Evolutionary conservation across 768 basidiomycete species (phyloP), one percentile per base, ranked within the genome.

Genomic region (Boletus subcaerulescens): DNA sequence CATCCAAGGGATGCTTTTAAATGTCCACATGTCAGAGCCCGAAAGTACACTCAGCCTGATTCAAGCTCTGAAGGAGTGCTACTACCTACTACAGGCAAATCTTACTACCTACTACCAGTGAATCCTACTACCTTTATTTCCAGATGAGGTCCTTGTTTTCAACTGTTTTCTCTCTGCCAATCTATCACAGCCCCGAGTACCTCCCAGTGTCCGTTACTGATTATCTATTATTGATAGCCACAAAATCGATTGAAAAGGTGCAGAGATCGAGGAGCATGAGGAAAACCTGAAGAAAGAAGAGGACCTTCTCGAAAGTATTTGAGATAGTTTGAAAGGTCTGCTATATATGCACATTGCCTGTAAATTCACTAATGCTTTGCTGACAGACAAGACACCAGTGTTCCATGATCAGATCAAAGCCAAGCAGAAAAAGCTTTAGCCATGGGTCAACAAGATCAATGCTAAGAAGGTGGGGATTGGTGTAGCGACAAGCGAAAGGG

Each of bases 401-500:
- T 97, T 95, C 76, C 89, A 96, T 55, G 86, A 90, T 49, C 85
- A 98, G 72, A 98, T 98, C 60, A 92, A 97, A 67, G 78, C 70
- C 13, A 91, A 96, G 63, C 97, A 99, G 73, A 88, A 85, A 60
- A 95, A 97, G 56, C 84, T 98, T 7, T 89, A 95, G 62, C 97
- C 97, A 0, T 98, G 96, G 95, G 88, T 85, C 4, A 81, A 86
- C 20, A 89, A 95, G 73, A 88, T 98, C 72, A 90, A 92, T 63
- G 75, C 81, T 15, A 93, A 91, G 68, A 81, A 91, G 63, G 87
- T 89, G 0, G 84, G 84, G 48, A 78, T 97, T 49, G 89, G 94
- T 60, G 83, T 98, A 17, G 93, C 92, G 1, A 78, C 78, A 9
- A 89, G 91, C 56, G 94, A 99, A 73, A 83, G 90, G 15, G 89